Evolutionary conservation across 1,139 yeast genomes (phyloP), one percentile per base, ranked within the genome.

Genomic region (Meyerozyma elateridarum): DNA sequence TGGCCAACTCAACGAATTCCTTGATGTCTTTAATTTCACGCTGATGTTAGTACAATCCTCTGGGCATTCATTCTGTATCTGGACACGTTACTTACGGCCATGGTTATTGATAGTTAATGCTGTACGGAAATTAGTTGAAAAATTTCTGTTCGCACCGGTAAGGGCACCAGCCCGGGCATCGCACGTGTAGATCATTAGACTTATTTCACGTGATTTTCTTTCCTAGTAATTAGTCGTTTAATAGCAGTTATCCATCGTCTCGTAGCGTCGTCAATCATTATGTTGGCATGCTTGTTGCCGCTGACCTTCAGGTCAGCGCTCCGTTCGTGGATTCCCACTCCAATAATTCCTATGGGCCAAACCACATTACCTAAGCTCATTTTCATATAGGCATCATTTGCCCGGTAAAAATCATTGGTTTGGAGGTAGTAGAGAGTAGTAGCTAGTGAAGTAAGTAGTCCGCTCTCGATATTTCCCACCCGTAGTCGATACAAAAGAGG

Each of bases 1-100:
- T 85, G 65, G 97, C 89, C 70, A 88, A 83, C 74, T 87, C 96
- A 70, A 91, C 89, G 78, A 91, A 88, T 74, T 85, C 85, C 76
- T 91, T 91, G 76, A 91, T 88, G 73, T 89, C 96, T 65, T 85
- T 85, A 65, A 89, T 83, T 81, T 89, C 94, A 59, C 61, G 66
- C 68, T 61, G 48, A 27, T 26, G 55, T 54, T 51, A 52, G 59
- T 52, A 52, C 31, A 11, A 18, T 16, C 20, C 8, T 27, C n/a
- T 16, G n/a, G n/a, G n/a, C n/a, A n/a, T n/a, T n/a, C n/a, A n/a
- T n/a, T n/a, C n/a, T n/a, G n/a, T n/a, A n/a, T n/a, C n/a, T n/a
- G 20, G 28, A 14, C 28, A 25, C 17, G 20, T n/a, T 25, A 25
- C 19, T 15, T 25, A 25, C 20, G 16, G 14, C 11, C 11, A 14